phyloP scores from a whole-genome alignment of 2,329 filamentous ascomycete species.

The Pestalotiopsis sp. region DNA sequence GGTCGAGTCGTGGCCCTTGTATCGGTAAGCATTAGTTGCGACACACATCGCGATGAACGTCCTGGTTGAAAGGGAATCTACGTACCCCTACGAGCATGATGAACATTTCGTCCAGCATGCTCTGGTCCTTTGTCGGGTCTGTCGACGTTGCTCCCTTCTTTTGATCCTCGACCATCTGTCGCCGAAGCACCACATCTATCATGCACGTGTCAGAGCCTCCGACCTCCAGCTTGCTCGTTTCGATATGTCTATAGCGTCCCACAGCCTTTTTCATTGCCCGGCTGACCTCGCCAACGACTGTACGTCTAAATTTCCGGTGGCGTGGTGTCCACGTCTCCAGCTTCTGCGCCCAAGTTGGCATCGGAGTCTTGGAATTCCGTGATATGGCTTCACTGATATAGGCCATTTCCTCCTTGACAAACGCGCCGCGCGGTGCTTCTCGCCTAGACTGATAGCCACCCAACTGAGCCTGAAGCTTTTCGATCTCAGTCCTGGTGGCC shows the following conservation, averaged over 20 bases:
- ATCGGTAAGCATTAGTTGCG: background rate
- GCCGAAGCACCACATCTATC: too few relatives aligned
- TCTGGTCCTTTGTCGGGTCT: conserved; percentile 3
- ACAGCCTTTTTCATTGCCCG: too few relatives aligned
- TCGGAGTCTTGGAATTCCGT: conserved; percentile 16
- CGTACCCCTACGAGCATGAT: background rate
- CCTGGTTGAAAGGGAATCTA: background rate
- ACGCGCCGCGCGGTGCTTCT: conserved; percentile 11
- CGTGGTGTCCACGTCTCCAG: too few relatives aligned
- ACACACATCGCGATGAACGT: too few relatives aligned
- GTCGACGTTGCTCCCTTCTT: background rate
- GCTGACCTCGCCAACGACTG: too few relatives aligned
- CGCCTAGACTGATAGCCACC: background rate
- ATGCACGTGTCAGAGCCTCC: too few relatives aligned
- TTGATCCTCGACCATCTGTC: too few relatives aligned
- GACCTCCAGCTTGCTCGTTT: too few relatives aligned
- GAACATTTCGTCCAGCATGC: conserved; percentile 7
- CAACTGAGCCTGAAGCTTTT: conserved; percentile 18
- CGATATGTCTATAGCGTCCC: too few relatives aligned
- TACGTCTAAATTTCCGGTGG: too few relatives aligned
- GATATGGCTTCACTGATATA: conserved; percentile 24
- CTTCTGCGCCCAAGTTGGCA: conserved; percentile 13
- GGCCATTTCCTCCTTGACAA: conserved; percentile 23
- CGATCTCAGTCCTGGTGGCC: conserved; percentile 24
- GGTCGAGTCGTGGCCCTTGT: conserved; percentile 18